Percentiles rank a stretch among this genome's conserved stretches.
Evolutionary conservation across 2,329 filamentous ascomycete genomes (phyloP).

Genomic region (Chalaropsis ovoidea): DNA sequence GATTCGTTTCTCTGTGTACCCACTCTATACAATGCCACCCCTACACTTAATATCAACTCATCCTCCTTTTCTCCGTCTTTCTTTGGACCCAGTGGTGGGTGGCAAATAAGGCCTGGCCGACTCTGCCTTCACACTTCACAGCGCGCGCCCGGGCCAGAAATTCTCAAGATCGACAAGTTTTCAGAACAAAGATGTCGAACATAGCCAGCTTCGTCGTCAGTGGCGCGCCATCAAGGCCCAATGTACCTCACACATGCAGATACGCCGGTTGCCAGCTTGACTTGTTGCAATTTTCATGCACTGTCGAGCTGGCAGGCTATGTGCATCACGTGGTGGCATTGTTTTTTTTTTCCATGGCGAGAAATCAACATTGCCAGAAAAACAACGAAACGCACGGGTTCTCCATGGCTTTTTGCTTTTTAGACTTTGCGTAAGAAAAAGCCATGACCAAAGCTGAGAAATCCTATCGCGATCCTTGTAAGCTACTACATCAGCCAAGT

Average conservation of each 20-base stretch:
- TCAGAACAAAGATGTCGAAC: background rate
- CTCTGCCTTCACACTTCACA: background rate
- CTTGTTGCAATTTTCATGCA: background rate
- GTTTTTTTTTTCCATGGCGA: background rate
- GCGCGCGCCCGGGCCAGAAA: background rate
- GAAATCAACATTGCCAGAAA: background rate
- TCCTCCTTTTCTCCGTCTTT: background rate
- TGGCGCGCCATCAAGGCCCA: too few relatives aligned
- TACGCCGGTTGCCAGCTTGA: too few relatives aligned
- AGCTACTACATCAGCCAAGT: background rate
- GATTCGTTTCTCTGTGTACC: background rate
- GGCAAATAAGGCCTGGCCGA: constrained; percentile 6
- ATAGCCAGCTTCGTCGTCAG: too few relatives aligned
- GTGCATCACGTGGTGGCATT: background rate
- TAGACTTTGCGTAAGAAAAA: constrained; percentile 3
- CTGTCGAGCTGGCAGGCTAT: background rate
- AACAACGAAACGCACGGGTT: background rate
- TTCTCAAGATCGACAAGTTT: background rate
- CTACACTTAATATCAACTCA: background rate
- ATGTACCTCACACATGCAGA: too few relatives aligned
- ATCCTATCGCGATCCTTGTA: constrained; percentile 1
- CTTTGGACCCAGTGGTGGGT: background rate
- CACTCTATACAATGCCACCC: background rate
- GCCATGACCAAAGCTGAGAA: constrained; percentile 9
- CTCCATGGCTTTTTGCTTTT: background rate